Evolutionary conservation across 768 basidiomycete species (phyloP).

Genomic region (Russula compacta): DNA sequence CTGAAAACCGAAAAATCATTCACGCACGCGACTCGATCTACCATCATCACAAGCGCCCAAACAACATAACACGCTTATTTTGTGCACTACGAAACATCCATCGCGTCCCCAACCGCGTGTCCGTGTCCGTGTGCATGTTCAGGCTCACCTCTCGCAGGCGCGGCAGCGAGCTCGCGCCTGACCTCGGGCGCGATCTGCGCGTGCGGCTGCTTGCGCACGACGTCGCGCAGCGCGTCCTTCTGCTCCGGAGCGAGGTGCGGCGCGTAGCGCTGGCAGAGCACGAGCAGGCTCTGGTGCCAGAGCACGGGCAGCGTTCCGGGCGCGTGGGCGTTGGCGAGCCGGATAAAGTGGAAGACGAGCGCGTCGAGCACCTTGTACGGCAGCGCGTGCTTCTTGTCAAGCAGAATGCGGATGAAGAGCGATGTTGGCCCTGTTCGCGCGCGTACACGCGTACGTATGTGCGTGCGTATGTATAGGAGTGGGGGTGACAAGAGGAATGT

Average conservation of each 20-base stretch:
- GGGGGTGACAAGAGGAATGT: background rate
- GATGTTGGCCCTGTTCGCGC: conserved; percentile 67
- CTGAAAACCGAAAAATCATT: no score
- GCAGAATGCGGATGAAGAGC: conserved; percentile 89
- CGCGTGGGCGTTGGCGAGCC: conserved; percentile 86
- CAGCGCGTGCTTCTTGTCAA: conserved; percentile 97
- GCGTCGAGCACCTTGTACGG: conserved; percentile 98
- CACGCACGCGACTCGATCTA: no score
- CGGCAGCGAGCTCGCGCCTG: conserved; percentile 80
- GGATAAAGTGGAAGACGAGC: conserved; percentile 96
- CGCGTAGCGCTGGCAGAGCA: conserved; percentile 90
- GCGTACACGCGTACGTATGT: background rate
- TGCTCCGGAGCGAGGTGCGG: conserved; percentile 94
- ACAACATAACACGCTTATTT: no score
- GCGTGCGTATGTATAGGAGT: background rate
- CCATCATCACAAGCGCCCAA: no score
- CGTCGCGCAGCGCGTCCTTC: conserved; percentile 94
- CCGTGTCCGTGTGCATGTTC: conserved; percentile 23
- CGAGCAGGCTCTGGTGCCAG: conserved; percentile 95
- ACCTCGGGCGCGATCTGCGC: conserved; percentile 84
- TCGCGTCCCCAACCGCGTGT: conserved; percentile 38
- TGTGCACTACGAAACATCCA: conserved; percentile 33
- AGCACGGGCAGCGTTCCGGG: conserved; percentile 86
- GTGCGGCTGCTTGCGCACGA: conserved; percentile 78
- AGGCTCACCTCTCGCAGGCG: conserved; percentile 78